Evolutionary conservation across 495 filamentous ascomycete species (phyloP), one percentile per base, ranked within the genome.

Genomic region (Lasiosphaeris hirsuta): DNA sequence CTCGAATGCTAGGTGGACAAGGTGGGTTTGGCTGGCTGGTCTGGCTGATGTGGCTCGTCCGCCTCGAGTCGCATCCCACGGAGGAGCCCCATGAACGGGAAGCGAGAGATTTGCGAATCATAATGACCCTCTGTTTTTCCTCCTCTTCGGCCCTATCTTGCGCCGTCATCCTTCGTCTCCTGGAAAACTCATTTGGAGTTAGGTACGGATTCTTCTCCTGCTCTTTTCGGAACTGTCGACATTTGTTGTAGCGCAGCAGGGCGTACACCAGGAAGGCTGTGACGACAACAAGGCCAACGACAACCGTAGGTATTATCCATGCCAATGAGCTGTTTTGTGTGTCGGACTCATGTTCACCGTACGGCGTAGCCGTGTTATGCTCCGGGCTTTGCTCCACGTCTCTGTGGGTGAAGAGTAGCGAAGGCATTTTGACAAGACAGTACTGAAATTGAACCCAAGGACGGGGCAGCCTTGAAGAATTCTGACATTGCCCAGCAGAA

Each of bases 31-130:
- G 14, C 23, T 51, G 34, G 33, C 30, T 52, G 48, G 10, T 37
- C n/a, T 45, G 11, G 54, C 34, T 39, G 40, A 41, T 37, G 34
- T 41, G 41, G 54, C 53, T 45, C 54, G 49, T 9, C 15, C 43
- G 18, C 17, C 53, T 33, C 14, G 53, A 55, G 13, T 38, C 17
- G 4, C 37, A n/a, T 30, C 64, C 61, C 9, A 58, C 47, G 0
- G 50, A 10, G 0, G 50, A 10, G 0, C 64, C 59, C 13, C 65
- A 70, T 0, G 68, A 69, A 19, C 77, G 70, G 13, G 59, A 72
- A 15, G 74, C 74, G 1, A 78, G 62, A 0, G 77, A 80, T 58
- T 80, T 80, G 23, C 74, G 69, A 51, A 80, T 80, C 64, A 80
- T 78, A 45, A 56, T 62, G 9, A 58, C 63, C 14, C 77, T 61